Conservation (phyloP, 164 flowering plant genomes). For the Stephania yunnanensis region DNA sequence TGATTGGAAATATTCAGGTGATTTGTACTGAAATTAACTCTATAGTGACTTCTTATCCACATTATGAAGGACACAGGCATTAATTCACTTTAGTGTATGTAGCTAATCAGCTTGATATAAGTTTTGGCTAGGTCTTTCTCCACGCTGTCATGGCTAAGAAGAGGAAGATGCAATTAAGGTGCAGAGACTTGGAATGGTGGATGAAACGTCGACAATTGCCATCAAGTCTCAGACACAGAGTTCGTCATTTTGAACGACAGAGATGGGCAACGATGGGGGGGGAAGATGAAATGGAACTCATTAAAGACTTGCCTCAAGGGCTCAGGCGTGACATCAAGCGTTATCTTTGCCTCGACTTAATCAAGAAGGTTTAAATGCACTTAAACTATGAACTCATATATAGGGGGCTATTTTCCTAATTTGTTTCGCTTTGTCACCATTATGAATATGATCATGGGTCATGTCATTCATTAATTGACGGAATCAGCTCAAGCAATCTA, state of each 20-base stretch:
- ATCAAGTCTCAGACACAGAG: slow-evolving; percentile 64
- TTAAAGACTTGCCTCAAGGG: slow-evolving; percentile 87
- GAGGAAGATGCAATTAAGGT: slow-evolving; percentile 77
- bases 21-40: background rate
- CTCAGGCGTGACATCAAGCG: slow-evolving; percentile 91
- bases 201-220: slow-evolving; percentile 89
- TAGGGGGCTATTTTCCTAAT: background rate
- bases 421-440: background rate
- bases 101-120: background rate
- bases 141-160: slow-evolving; percentile 89
- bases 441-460: background rate
- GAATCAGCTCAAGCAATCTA: background rate
- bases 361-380: slow-evolving; percentile 54
- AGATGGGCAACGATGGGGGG: slow-evolving; percentile 84
- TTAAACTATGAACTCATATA: background rate
- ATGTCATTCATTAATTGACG: background rate
- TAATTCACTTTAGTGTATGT: background rate
- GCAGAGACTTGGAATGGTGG: slow-evolving; percentile 97
- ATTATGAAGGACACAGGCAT: background rate
- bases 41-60: background rate
- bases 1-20: slow-evolving; percentile 96
- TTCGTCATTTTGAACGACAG: slow-evolving; percentile 78
- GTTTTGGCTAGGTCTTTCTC: slow-evolving; percentile 54
- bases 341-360: slow-evolving; percentile 72
- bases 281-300: slow-evolving; percentile 83